Evolutionary conservation across 345 rosid genomes (phyloP).

Genomic region (Durio zibethinus): DNA sequence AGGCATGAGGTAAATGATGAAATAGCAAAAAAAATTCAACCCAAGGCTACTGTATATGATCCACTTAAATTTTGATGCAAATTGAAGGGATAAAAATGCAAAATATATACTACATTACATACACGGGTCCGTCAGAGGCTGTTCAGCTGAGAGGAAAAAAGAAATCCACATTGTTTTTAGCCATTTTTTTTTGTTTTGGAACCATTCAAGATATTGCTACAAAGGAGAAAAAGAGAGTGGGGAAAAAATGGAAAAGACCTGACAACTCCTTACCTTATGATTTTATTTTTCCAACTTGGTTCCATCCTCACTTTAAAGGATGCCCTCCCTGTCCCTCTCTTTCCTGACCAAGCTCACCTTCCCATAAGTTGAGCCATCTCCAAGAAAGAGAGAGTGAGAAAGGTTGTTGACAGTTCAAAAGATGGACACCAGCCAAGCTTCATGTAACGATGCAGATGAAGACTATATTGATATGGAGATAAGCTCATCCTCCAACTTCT

Average conservation of each 20-base stretch:
- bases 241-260: slow-evolving; percentile 9
- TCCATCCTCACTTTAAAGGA: slow-evolving; percentile 40
- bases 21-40: too few relatives aligned
- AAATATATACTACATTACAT: neutral
- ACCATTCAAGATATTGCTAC: slow-evolving; percentile 28
- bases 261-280: slow-evolving; percentile 18
- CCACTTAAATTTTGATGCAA: slow-evolving; percentile 15
- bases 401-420: slow-evolving; percentile 22
- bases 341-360: slow-evolving; percentile 27
- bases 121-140: slow-evolving; percentile 20
- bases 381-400: neutral
- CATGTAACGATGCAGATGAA: slow-evolving; percentile 43
- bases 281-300: slow-evolving; percentile 27
- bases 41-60: neutral
- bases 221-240: neutral
- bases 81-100: slow-evolving; percentile 10
- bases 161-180: slow-evolving; percentile 20
- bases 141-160: neutral
- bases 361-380: slow-evolving; percentile 20
- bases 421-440: slow-evolving; percentile 26
- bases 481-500: slow-evolving; percentile 50
- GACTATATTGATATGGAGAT: slow-evolving; percentile 80
- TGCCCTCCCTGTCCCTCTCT: slow-evolving; percentile 30
- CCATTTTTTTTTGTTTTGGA: slow-evolving; percentile 37
- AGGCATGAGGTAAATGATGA: neutral